A percentile compares a stretch with the other conserved stretches of the same genome.
Evolutionary conservation across 768 basidiomycete genomes (phyloP).

Genomic region (Lentinula edodes): DNA sequence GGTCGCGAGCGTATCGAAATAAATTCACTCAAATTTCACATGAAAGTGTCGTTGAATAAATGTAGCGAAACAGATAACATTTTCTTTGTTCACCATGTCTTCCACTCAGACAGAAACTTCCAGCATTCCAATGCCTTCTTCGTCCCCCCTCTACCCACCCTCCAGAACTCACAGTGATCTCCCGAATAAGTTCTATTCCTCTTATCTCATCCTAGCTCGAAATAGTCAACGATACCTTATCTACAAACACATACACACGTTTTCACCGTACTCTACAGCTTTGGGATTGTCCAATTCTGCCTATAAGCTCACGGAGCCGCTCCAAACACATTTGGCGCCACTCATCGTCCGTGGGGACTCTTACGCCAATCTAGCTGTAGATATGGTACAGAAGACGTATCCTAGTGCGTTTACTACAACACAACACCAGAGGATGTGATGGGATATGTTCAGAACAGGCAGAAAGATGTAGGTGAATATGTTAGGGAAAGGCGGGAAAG

Average conservation of each 20-base stretch:
- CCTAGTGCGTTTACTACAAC: slow-evolving; percentile 73
- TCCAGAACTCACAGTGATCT: slow-evolving; percentile 57
- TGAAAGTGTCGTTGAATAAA: background rate
- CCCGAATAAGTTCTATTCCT: slow-evolving; percentile 69
- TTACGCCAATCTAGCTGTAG: slow-evolving; percentile 70
- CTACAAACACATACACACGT: slow-evolving; percentile 54
- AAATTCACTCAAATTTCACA: background rate
- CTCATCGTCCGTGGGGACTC: slow-evolving; percentile 58
- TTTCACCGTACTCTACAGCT: slow-evolving; percentile 61
- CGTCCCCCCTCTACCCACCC: slow-evolving; percentile 14
- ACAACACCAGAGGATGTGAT: slow-evolving; percentile 68
- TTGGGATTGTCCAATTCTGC: slow-evolving; percentile 55
- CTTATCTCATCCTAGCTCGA: slow-evolving; percentile 60
- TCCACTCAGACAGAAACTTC: slow-evolving; percentile 17
- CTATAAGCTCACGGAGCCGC: slow-evolving; percentile 57
- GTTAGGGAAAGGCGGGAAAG: slow-evolving; percentile 23
- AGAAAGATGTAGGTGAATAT: slow-evolving; percentile 47
- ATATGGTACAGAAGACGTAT: slow-evolving; percentile 68
- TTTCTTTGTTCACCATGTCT: slow-evolving; percentile 11
- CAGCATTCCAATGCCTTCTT: slow-evolving; percentile 12
- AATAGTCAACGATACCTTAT: slow-evolving; percentile 55
- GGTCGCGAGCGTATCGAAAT: background rate
- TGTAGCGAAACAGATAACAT: background rate
- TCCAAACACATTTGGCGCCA: slow-evolving; percentile 62
- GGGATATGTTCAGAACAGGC: slow-evolving; percentile 50